Percentiles rank a stretch among this genome's conserved stretches.
phyloP scores from a whole-genome alignment of 495 filamentous ascomycete genomes.

The Geopyxis carbonaria region DNA sequence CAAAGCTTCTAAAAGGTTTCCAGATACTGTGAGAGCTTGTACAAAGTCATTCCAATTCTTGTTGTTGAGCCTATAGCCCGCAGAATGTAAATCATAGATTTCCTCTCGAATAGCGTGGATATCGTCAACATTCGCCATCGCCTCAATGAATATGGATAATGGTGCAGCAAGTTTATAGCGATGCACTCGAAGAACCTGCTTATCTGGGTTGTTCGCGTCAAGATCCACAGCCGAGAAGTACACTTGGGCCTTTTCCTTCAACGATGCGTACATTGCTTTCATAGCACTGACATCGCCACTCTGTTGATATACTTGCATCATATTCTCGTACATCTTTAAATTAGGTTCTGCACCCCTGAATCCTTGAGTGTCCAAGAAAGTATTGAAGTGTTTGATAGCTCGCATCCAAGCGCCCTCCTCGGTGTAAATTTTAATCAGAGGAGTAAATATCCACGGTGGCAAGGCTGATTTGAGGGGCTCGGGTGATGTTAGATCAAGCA shows the following conservation, averaged over 20 bases:
- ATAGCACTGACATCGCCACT: constrained; percentile 14
- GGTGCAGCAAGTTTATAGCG: constrained; percentile 11
- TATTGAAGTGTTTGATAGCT: constrained; percentile 9
- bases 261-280: constrained; percentile 10
- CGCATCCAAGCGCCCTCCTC: constrained; percentile 12
- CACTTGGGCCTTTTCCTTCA: constrained; percentile 5
- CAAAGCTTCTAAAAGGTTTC: constrained; percentile 12
- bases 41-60: constrained; percentile 24
- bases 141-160: constrained; percentile 18
- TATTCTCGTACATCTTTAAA: constrained; percentile 19
- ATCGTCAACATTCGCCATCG: constrained; percentile 10
- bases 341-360: constrained; percentile 13
- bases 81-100: constrained; percentile 8
- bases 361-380: constrained; percentile 14
- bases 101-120: constrained; percentile 7
- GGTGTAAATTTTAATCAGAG: constrained; percentile 21
- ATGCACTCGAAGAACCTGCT: constrained; percentile 7
- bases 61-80: constrained; percentile 23
- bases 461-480: constrained; percentile 19
- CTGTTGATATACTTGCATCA: constrained; percentile 21
- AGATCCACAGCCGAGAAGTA: constrained; percentile 4
- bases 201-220: neutral
- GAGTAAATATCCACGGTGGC: constrained; percentile 25
- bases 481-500: constrained; percentile 20
- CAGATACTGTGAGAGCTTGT: constrained; percentile 14